Evolutionary conservation across 148 eudicot genomes (phyloP).

Genomic region (Gaultheria prostrata): DNA sequence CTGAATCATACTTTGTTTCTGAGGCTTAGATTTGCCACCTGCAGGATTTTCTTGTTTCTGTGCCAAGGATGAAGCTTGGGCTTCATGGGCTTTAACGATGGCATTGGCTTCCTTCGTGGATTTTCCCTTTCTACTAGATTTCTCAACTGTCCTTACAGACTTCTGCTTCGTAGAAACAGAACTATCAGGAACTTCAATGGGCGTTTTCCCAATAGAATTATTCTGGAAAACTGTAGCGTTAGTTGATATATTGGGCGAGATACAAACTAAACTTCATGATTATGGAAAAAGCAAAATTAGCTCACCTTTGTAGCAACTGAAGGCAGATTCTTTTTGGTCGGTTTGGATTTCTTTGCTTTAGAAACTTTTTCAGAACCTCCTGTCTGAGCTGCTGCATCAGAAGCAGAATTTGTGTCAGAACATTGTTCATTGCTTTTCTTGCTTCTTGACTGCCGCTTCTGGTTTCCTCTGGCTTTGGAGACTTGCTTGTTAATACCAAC

Average conservation of each 20-base stretch:
- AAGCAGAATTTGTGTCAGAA: conserved; percentile 30
- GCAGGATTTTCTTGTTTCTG: conserved; percentile 26
- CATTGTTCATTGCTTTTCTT: conserved; percentile 48
- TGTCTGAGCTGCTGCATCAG: conserved; percentile 29
- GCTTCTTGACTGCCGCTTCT: conserved; percentile 43
- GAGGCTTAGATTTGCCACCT: conserved; percentile 41
- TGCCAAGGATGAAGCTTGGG: conserved; percentile 25
- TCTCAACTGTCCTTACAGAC: conserved; percentile 33
- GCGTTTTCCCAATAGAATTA: conserved; percentile 31
- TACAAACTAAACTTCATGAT: conserved; percentile 12
- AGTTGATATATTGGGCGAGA: conserved; percentile 29
- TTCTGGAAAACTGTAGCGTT: conserved; percentile 43
- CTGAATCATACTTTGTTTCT: conserved; percentile 29
- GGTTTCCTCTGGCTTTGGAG: conserved; percentile 37
- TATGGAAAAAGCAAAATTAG: conserved; percentile 2
- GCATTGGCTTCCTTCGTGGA: conserved; percentile 28
- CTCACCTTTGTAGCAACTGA: conserved; percentile 47
- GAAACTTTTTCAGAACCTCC: conserved; percentile 29
- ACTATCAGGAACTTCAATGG: conserved; percentile 28
- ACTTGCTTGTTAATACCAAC: conserved; percentile 23
- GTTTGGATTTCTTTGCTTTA: conserved; percentile 23
- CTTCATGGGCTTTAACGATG: conserved; percentile 27
- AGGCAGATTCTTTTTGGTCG: conserved; percentile 23
- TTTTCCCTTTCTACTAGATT: conserved; percentile 36
- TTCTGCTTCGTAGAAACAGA: conserved; percentile 31